A percentile compares a stretch with the other conserved stretches of the same genome.
phyloP scores from a whole-genome alignment of 2,329 filamentous ascomycete genomes.

The Tolypocladium sp. region DNA sequence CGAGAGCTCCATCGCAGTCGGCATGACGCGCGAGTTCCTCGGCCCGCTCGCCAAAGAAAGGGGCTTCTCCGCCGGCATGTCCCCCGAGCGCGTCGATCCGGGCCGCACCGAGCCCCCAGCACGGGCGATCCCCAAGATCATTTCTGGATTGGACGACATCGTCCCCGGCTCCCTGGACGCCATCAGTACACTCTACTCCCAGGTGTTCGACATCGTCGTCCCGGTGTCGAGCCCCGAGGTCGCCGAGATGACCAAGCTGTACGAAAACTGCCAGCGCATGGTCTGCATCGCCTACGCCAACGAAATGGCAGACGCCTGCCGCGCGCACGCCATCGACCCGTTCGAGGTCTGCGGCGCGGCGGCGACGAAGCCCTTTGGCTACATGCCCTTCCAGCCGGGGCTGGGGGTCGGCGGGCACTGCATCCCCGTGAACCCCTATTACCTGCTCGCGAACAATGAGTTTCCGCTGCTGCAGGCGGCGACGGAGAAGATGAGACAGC shows the following conservation, averaged over 20 bases:
- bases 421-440: slow-evolving; percentile 46
- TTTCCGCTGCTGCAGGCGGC: slow-evolving; percentile 37
- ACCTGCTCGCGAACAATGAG: slow-evolving; percentile 36
- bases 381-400: slow-evolving; percentile 35
- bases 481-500: slow-evolving; percentile 31
- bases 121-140: slow-evolving; percentile 39
- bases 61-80: slow-evolving; percentile 39
- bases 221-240: slow-evolving; percentile 42
- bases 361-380: slow-evolving; percentile 43
- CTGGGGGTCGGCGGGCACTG: slow-evolving; percentile 47
- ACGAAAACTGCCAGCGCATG: slow-evolving; percentile 50
- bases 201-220: slow-evolving; percentile 37
- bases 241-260: slow-evolving; percentile 49
- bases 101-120: slow-evolving; percentile 31
- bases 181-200: slow-evolving; percentile 34
- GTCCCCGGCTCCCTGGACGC: slow-evolving; percentile 32
- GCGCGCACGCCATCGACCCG: slow-evolving; percentile 33
- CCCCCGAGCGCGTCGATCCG: slow-evolving; percentile 43
- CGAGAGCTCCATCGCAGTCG: slow-evolving; percentile 44
- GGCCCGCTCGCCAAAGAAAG: slow-evolving; percentile 31
- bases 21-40: slow-evolving; percentile 42
- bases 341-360: slow-evolving; percentile 41
- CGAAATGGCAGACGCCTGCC: slow-evolving; percentile 46
- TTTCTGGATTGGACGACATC: slow-evolving; percentile 41
- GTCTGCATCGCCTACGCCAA: slow-evolving; percentile 45